Conservation (phyloP, 257 asterid genomes). For the Nicotiana benthamiana region DNA sequence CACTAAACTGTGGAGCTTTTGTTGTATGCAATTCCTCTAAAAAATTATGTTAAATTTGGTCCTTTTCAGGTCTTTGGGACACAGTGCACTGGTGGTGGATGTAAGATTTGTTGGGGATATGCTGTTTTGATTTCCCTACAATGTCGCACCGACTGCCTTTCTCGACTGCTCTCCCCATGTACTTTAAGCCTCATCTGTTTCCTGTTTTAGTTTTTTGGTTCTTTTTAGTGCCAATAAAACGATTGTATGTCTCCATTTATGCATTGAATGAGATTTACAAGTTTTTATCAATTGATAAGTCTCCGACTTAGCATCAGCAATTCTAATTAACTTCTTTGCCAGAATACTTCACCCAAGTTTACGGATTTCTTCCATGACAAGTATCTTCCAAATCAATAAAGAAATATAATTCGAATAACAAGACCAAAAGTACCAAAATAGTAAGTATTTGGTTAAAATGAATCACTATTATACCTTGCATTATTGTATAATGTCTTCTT, state of each 20-base stretch:
- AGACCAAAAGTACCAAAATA: too few species aligned
- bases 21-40: background rate
- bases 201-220: background rate
- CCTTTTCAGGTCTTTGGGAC: background rate
- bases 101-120: background rate
- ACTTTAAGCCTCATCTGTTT: background rate
- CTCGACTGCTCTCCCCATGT: background rate
- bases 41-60: background rate
- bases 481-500: too few species aligned
- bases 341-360: background rate
- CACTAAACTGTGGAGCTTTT: background rate
- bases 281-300: background rate
- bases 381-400: too few species aligned
- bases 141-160: background rate
- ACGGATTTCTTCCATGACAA: background rate
- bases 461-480: too few species aligned
- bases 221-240: background rate
- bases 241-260: background rate
- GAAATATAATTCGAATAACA: too few species aligned
- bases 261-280: background rate
- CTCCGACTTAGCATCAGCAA: background rate
- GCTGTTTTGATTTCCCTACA: background rate
- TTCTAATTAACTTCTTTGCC: background rate
- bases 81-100: constrained; percentile 1
- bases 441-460: too few species aligned